phyloP scores from a whole-genome alignment of 2,329 filamentous ascomycete genomes.

The Cladosporium oxysporum region DNA sequence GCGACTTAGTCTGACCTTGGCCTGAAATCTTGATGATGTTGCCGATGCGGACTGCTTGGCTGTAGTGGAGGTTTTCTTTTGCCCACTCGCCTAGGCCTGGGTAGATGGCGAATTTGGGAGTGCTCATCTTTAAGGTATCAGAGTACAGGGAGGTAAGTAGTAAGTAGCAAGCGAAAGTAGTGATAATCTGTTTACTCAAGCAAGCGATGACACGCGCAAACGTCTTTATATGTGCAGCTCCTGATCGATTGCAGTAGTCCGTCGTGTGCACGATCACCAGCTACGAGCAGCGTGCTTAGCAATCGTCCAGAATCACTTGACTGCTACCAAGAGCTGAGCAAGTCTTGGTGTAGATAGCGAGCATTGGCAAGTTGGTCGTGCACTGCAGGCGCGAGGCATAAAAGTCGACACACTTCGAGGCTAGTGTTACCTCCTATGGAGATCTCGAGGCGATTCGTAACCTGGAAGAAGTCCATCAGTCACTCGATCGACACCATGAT shows the following conservation, averaged over 20 bases:
- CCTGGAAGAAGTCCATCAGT: background rate
- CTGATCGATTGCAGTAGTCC: too few relatives aligned
- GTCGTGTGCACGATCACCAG: background rate
- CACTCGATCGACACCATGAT: background rate
- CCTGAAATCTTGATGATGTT: constrained; percentile 39
- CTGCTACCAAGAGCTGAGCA: background rate
- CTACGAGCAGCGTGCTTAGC: background rate
- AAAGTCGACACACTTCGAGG: background rate
- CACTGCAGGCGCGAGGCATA: background rate
- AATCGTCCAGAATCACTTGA: background rate
- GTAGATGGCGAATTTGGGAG: constrained; percentile 45
- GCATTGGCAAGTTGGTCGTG: background rate
- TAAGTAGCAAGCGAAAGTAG: background rate
- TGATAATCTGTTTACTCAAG: background rate
- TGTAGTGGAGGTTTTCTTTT: constrained; percentile 36
- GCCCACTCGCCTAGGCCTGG: constrained; percentile 41
- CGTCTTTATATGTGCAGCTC: background rate
- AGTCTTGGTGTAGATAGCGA: background rate
- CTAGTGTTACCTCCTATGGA: background rate
- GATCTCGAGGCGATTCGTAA: background rate
- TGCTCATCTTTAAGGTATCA: constrained; percentile 34
- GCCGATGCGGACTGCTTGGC: constrained; percentile 40
- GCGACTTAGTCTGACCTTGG: constrained; percentile 33
- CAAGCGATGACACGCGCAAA: background rate
- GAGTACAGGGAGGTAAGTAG: background rate